These are phyloP conservation scores for Narthecium ossifragum DNA, from an alignment of 106 monocot species.

Conservation along the genomic window DNA sequence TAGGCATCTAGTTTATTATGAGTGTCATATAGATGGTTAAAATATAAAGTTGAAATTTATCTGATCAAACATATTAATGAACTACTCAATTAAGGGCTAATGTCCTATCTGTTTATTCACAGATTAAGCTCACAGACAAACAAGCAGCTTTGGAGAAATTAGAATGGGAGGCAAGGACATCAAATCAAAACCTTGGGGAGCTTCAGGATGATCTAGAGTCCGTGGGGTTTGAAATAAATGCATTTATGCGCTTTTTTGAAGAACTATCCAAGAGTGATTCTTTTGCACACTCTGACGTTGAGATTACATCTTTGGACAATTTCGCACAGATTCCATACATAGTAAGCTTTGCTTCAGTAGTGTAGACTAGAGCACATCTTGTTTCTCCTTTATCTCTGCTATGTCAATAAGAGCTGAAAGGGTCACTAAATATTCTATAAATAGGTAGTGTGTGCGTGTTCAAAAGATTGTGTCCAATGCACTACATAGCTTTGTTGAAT, in stretches of 20 bases:
- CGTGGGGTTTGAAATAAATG: conserved; percentile 52
- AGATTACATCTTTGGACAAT: conserved; percentile 19
- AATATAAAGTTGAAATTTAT: background rate
- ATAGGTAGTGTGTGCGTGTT: no score
- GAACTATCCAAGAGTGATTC: conserved; percentile 39
- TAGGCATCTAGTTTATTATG: background rate
- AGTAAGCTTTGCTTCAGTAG: conserved; percentile 41
- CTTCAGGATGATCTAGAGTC: conserved; percentile 49
- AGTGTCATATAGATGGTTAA: no score
- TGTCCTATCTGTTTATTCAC: conserved; percentile 6
- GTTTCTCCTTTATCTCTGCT: no score
- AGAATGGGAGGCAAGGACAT: conserved; percentile 66
- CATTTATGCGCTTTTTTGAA: conserved; percentile 54
- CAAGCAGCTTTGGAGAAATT: conserved; percentile 81
- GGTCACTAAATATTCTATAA: no score
- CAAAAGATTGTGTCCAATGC: no score
- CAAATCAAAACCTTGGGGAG: conserved; percentile 64
- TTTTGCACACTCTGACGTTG: conserved; percentile 18
- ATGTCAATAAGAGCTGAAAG: no score
- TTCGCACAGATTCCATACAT: conserved; percentile 36
- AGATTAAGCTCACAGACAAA: conserved; percentile 93
- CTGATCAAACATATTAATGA: no score
- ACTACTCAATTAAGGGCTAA: background rate
- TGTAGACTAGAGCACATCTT: no score
- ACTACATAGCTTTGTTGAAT: no score